phyloP scores from a whole-genome alignment of 257 asterid species.

The Nicotiana benthamiana region DNA sequence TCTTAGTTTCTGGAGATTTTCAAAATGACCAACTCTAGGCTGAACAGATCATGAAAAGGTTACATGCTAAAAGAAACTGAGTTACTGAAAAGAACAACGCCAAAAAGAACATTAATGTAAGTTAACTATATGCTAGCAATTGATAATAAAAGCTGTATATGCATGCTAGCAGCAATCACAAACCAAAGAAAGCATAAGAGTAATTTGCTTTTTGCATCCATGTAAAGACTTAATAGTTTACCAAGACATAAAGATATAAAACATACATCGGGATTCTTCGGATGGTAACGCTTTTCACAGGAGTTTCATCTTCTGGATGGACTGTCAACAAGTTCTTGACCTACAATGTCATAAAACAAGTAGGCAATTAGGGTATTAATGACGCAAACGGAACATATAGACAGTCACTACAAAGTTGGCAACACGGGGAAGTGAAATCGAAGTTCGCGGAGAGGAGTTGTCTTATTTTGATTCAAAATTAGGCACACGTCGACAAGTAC shows the following conservation, averaged over 20 bases:
- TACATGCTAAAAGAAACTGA: background rate
- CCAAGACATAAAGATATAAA: background rate
- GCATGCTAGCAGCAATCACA: background rate
- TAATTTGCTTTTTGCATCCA: background rate
- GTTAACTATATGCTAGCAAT: background rate
- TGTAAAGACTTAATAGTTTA: background rate
- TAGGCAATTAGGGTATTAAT: background rate
- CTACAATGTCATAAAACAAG: slow-evolving; percentile 23
- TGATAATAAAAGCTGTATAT: background rate
- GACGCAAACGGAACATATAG: background rate
- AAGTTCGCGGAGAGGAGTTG: background rate
- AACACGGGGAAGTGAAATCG: background rate
- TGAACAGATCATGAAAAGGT: background rate
- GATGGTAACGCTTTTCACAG: slow-evolving; percentile 74
- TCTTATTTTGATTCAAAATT: background rate
- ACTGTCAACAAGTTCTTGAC: slow-evolving; percentile 72
- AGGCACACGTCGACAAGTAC: slow-evolving; percentile 8
- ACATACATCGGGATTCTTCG: slow-evolving; percentile 80
- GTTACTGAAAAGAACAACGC: background rate
- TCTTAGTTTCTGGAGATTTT: background rate
- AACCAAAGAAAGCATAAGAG: background rate
- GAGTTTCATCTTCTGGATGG: slow-evolving; percentile 69
- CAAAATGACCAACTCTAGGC: background rate
- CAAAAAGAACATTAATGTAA: background rate
- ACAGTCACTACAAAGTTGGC: background rate